Evolutionary conservation across 1,284 basidiomycete species (phyloP).

Genomic region (Sporisorium iseilematis-ciliati): DNA sequence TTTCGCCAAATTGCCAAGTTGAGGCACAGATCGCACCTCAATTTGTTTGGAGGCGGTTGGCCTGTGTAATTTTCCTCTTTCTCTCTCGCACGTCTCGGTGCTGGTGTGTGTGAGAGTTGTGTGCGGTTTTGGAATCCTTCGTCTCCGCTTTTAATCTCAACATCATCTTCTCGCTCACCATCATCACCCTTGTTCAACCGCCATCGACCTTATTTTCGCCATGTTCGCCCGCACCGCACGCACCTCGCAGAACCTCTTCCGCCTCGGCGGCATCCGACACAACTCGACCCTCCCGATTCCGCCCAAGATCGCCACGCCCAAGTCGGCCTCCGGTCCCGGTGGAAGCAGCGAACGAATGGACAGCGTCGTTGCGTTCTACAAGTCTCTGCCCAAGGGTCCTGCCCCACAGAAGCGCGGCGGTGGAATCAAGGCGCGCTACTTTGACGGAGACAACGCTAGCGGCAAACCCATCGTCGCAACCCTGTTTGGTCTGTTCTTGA

Average conservation of each 20-base stretch:
- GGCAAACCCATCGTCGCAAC: conserved; percentile 80
- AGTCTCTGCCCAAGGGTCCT: conserved; percentile 81
- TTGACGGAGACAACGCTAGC: conserved; percentile 86
- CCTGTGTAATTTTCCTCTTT: too few species aligned
- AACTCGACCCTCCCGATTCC: conserved; percentile 77
- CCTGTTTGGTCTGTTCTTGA: conserved; percentile 81
- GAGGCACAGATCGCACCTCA: too few species aligned
- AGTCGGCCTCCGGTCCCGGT: conserved; percentile 82
- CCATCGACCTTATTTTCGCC: not conserved
- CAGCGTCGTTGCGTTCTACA: conserved; percentile 92
- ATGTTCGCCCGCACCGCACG: conserved; percentile 44
- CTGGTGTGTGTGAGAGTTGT: too few species aligned
- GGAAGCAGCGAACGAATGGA: conserved; percentile 83
- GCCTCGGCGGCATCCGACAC: conserved; percentile 40
- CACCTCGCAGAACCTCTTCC: conserved; percentile 8
- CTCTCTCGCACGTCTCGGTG: too few species aligned
- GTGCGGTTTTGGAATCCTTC: too few species aligned
- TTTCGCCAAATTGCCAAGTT: too few species aligned
- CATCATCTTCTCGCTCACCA: not conserved
- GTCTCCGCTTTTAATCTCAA: too few species aligned
- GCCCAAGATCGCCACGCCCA: conserved; percentile 92
- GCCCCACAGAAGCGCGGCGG: conserved; percentile 78
- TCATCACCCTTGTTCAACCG: conserved; percentile 4
- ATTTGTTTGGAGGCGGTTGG: too few species aligned
- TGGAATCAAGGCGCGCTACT: conserved; percentile 80